Evolutionary conservation across 345 rosid species (phyloP).

Genomic region (Hibiscus tridactylites): DNA sequence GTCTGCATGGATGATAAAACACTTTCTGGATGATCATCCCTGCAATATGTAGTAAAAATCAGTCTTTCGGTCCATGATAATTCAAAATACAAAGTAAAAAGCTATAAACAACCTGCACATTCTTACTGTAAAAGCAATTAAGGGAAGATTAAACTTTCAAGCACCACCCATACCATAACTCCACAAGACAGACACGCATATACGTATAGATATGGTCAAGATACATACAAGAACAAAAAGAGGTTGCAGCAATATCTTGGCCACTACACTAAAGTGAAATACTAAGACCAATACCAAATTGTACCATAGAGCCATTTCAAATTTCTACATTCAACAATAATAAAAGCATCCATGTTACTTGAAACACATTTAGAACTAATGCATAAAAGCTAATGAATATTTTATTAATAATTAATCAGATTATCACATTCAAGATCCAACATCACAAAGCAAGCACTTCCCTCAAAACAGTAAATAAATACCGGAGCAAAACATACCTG

Average conservation of each 20-base stretch:
- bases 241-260: neutral
- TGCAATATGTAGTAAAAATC: conserved; percentile 25
- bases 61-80: neutral
- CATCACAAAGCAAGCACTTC: conserved; percentile 45
- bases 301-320: neutral
- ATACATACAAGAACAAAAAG: neutral
- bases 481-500: conserved; percentile 48
- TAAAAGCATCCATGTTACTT: neutral
- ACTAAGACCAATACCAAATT: neutral
- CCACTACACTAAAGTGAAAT: neutral
- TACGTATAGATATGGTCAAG: neutral
- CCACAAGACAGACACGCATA: neutral
- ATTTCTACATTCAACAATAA: neutral
- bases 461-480: neutral
- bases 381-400: conserved; percentile 50
- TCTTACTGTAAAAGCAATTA: neutral
- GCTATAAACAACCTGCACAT: neutral
- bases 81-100: neutral
- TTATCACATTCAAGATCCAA: conserved; percentile 94
- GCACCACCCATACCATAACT: neutral
- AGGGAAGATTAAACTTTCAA: neutral
- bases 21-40: conserved; percentile 91
- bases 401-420: conserved; percentile 47
- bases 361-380: neutral
- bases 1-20: conserved; percentile 84